These are phyloP conservation scores for Pythium phragmitis DNA, from an alignment of 352 stramenopile genomes.

Conservation along the genomic window DNA sequence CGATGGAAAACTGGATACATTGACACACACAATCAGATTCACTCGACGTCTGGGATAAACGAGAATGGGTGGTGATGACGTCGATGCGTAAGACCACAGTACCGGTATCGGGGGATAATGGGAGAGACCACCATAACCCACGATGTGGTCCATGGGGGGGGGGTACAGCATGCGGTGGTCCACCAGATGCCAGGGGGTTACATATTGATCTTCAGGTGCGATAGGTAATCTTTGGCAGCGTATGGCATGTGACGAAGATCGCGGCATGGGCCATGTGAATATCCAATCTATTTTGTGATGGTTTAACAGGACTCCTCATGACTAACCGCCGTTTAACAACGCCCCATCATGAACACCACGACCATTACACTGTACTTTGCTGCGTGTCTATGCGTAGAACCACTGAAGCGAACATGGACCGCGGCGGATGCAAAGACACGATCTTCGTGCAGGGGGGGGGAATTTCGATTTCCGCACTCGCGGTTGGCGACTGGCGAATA, in stretches of 20 bases:
- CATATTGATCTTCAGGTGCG: too few species aligned
- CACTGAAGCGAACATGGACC: background rate
- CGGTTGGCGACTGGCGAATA: too few species aligned
- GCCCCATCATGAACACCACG: too few species aligned
- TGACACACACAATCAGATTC: slow-evolving; percentile 3
- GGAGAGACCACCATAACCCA: slow-evolving; percentile 1
- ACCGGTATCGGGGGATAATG: background rate
- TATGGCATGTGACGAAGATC: background rate
- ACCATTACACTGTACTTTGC: background rate
- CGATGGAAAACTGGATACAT: slow-evolving; percentile 13
- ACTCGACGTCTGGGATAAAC: background rate
- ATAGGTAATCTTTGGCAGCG: background rate
- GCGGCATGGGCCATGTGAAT: background rate
- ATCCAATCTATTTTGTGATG: too few species aligned
- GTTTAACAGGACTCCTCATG: slow-evolving; percentile 2
- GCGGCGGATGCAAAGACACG: slow-evolving; percentile 14
- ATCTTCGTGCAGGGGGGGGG: background rate
- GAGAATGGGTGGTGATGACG: slow-evolving; percentile 26
- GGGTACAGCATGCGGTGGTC: background rate
- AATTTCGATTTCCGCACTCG: too few species aligned
- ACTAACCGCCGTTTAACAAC: background rate
- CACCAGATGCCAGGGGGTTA: background rate
- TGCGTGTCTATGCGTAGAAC: slow-evolving; percentile 16
- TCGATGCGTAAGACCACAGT: slow-evolving; percentile 3
- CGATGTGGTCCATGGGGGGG: background rate